These are phyloP conservation scores for Hamamelis virginiana DNA, from an alignment of 164 flowering plant species.

Conservation along the genomic window DNA sequence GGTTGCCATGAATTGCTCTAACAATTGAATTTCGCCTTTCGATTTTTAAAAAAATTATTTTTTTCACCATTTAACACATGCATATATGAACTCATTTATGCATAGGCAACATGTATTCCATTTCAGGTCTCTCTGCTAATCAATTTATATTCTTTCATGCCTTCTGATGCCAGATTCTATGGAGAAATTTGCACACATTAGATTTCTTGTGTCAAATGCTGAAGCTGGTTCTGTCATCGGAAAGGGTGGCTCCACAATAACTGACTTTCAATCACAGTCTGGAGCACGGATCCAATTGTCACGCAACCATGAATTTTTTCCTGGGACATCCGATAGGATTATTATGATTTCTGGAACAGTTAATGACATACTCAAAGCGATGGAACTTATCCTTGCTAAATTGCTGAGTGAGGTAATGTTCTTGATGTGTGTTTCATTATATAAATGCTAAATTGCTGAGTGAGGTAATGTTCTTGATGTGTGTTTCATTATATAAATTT, in stretches of 20 bases:
- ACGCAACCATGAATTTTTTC: slow-evolving; percentile 88
- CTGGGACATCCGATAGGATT: slow-evolving; percentile 94
- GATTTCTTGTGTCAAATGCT: slow-evolving; percentile 93
- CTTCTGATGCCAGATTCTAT: slow-evolving; percentile 38
- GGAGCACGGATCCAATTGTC: slow-evolving; percentile 94
- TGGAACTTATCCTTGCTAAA: slow-evolving; percentile 76
- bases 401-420: slow-evolving; percentile 77
- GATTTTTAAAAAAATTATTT: neutral
- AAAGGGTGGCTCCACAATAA: slow-evolving; percentile 95
- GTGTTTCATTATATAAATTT: neutral
- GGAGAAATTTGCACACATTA: slow-evolving; percentile 68
- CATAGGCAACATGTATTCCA: neutral
- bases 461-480: slow-evolving; percentile 63
- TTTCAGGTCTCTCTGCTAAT: slow-evolving; percentile 1
- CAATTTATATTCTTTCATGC: neutral
- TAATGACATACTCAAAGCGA: slow-evolving; percentile 67
- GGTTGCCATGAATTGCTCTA: too few relatives aligned
- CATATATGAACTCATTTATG: neutral
- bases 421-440: neutral
- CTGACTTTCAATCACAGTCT: slow-evolving; percentile 88
- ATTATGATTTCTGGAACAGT: slow-evolving; percentile 81
- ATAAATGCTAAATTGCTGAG: slow-evolving; percentile 50
- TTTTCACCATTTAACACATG: neutral
- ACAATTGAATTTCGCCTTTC: too few relatives aligned
- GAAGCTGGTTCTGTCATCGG: slow-evolving; percentile 98